phyloP scores from a whole-genome alignment of 2,329 filamentous ascomycete species.

The Aspergillus versicolor region DNA sequence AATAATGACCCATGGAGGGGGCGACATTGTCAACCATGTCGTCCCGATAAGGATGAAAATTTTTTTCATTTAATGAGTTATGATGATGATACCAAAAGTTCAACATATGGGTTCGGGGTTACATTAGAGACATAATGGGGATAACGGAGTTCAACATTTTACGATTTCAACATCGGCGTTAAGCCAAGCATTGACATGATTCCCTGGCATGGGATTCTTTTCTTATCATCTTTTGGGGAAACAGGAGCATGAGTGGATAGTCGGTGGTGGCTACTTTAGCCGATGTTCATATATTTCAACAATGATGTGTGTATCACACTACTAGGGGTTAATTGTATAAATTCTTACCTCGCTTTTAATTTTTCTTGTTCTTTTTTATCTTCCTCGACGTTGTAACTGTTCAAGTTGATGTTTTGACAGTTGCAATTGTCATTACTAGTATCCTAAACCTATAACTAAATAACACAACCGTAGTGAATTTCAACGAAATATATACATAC shows the following conservation, averaged over 20 bases:
- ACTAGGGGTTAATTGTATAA: conserved; percentile 13
- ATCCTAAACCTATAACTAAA: background rate
- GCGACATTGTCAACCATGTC: conserved; percentile 40
- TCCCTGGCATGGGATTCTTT: conserved; percentile 13
- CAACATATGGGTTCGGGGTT: conserved; percentile 42
- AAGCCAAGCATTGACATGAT: conserved; percentile 20
- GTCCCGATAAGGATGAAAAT: conserved; percentile 27
- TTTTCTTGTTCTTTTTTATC: background rate
- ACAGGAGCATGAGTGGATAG: conserved; percentile 18
- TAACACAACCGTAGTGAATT: background rate
- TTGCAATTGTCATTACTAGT: background rate
- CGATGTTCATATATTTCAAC: conserved; percentile 35
- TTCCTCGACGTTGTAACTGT: background rate
- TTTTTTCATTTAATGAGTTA: conserved; percentile 36
- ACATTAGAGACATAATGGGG: conserved; percentile 36
- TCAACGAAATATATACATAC: background rate
- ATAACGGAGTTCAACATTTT: conserved; percentile 42
- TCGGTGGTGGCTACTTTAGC: conserved; percentile 19
- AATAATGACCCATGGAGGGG: conserved; percentile 26
- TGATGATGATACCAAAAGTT: conserved; percentile 45
- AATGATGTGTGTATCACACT: conserved; percentile 33
- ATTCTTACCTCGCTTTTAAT: conserved; percentile 6
- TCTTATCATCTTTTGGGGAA: conserved; percentile 14
- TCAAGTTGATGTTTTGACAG: background rate
- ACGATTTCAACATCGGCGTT: conserved; percentile 54